Percentiles rank a stretch among this genome's conserved stretches.
These are phyloP conservation scores for Dryas integrifolia DNA, from an alignment of 331 rosid genomes.

Conservation along the genomic window DNA sequence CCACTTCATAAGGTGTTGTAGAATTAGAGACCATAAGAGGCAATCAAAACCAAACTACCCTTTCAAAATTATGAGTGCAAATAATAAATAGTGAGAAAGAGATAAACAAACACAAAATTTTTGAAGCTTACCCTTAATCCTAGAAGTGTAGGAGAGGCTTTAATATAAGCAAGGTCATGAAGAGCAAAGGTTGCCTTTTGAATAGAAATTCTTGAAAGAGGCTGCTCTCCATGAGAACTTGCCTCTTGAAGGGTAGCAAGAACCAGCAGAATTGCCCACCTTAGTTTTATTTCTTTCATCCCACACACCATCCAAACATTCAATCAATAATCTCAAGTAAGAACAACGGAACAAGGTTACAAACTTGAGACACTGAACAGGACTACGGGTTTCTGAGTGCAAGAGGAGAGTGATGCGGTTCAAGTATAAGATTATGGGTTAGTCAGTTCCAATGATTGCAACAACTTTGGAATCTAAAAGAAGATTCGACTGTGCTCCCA, in stretches of 20 bases:
- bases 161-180: slow-evolving; percentile 50
- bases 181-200: slow-evolving; percentile 47
- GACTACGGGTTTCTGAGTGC: background rate
- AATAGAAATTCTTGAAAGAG: slow-evolving; percentile 52
- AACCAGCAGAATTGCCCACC: slow-evolving; percentile 37
- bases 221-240: slow-evolving; percentile 54
- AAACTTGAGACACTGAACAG: no score
- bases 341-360: background rate
- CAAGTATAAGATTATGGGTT: background rate
- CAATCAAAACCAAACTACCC: slow-evolving; percentile 5
- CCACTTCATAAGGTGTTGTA: no score
- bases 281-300: slow-evolving; percentile 39
- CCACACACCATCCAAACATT: background rate
- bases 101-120: slow-evolving; percentile 4
- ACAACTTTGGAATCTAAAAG: background rate
- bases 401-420: background rate
- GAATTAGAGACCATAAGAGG: background rate
- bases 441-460: background rate
- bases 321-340: background rate
- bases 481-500: background rate
- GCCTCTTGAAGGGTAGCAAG: slow-evolving; percentile 36
- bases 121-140: slow-evolving; percentile 52
- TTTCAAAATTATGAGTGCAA: background rate
- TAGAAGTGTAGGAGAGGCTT: slow-evolving; percentile 56
- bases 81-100: slow-evolving; percentile 2